Evolutionary conservation across 768 basidiomycete genomes (phyloP).

Genomic region (Mycena polygramma): DNA sequence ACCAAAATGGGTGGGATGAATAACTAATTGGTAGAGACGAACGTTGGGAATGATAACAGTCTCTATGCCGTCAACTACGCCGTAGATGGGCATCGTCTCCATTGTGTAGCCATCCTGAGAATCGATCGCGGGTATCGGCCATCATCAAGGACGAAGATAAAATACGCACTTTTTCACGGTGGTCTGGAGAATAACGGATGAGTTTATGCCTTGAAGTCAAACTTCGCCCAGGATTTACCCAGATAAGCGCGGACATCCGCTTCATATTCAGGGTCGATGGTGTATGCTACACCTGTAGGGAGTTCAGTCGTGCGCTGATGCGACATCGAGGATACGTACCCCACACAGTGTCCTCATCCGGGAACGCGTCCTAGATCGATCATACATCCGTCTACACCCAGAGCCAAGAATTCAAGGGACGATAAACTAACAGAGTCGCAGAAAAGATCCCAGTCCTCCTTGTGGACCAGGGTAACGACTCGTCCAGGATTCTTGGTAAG

Average conservation of each 20-base stretch:
- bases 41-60: constrained; percentile 70
- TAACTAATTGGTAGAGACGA: constrained; percentile 35
- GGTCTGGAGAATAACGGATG: constrained; percentile 59
- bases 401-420: background rate
- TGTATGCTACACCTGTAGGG: constrained; percentile 80
- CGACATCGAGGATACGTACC: constrained; percentile 55
- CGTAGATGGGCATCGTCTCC: constrained; percentile 82
- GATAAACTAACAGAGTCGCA: constrained; percentile 65
- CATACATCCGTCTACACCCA: background rate
- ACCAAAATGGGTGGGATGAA: constrained; percentile 11
- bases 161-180: constrained; percentile 80
- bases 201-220: too few species aligned
- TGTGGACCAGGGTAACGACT: constrained; percentile 91
- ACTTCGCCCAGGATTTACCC: too few species aligned
- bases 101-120: constrained; percentile 90
- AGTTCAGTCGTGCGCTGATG: background rate
- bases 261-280: constrained; percentile 83
- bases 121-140: background rate
- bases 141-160: background rate
- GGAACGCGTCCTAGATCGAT: constrained; percentile 69
- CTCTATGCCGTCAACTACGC: constrained; percentile 65
- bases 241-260: constrained; percentile 86
- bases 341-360: constrained; percentile 87
- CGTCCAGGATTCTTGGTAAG: constrained; percentile 78
- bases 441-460: constrained; percentile 88